These are phyloP conservation scores for Avicennia marina DNA, from an alignment of 257 asterid genomes.

Conservation along the genomic window DNA sequence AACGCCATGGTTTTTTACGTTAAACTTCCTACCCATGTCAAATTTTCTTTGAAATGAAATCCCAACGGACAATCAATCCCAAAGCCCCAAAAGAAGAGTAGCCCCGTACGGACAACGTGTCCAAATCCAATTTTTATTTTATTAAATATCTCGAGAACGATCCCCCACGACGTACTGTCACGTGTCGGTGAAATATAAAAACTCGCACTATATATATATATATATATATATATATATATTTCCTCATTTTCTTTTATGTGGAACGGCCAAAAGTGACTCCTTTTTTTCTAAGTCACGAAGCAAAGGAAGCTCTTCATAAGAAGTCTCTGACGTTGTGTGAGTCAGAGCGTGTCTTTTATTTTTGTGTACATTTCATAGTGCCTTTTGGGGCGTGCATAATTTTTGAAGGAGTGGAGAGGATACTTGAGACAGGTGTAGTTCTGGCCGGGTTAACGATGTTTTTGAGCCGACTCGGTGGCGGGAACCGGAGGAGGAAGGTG, in stretches of 20 bases:
- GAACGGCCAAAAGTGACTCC: conserved; percentile 10
- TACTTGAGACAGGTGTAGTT: not conserved
- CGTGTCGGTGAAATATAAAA: conserved; percentile 37
- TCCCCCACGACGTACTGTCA: conserved; percentile 32
- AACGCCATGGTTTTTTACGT: not conserved
- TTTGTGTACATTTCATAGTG: no score
- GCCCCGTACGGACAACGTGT: not conserved
- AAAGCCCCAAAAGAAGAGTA: conserved; percentile 1
- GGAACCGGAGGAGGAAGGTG: conserved; percentile 35
- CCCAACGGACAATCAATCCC: conserved; percentile 1
- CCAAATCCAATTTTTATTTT: not conserved
- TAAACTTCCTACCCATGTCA: conserved; percentile 11
- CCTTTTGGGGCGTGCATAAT: not conserved
- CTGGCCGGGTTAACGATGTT: conserved; percentile 55
- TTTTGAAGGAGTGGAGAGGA: not conserved
- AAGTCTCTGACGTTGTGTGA: no score
- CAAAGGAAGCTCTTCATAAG: not conserved
- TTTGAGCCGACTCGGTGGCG: conserved; percentile 40
- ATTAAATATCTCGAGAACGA: not conserved
- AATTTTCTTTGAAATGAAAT: conserved; percentile 13
- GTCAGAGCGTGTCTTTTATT: no score
- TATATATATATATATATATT: not conserved
- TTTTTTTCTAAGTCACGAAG: not conserved
- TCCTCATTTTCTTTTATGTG: not conserved
- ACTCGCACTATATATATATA: no score